Evolutionary conservation across 176 grass and related monocot species (phyloP), one percentile per base, ranked within the genome.

Genomic region (Bothriochloa decipiens): DNA sequence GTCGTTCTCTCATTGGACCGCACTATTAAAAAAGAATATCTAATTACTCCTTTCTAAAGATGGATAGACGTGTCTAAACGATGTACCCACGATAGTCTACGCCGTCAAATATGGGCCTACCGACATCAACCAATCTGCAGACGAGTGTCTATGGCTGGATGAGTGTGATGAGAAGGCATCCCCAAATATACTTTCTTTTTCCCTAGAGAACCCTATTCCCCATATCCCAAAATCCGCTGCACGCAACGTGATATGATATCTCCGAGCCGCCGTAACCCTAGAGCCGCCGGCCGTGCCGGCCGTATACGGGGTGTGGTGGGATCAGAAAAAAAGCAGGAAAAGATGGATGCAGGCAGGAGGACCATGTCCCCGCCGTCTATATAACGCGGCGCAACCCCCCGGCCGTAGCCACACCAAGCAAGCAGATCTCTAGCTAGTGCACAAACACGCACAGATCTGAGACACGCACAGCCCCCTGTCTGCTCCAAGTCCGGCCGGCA

Each of bases 371-470:
- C 13, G 15, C 22, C 3, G 68, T 84, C 76, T 76, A 89, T 89
- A 89, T 61, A 89, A 85, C 11, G 49, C 28, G 28, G 82, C 18
- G 10, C 11, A 50, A 28, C 25, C 81, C 64, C 68, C 15, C 28
- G 7, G 16, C 68, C 49, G 43, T 66, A 49, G 60, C 20, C 67
- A 67, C 68, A 79, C 57, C 58, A 70, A 35, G 29, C 68, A 71
- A 73, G 18, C 33, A 74, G 57, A 79, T 88, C 74, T 72, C 53
- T 17, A 45, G 29, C 13, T n/a, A 8, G 18, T 17, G 2, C 52
- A 18, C 25, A 36, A 23, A 69, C 61, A 42, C 27, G 36, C 17
- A 82, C 10, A 85, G 82, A 89, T 85, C 77, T 89, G 70, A 84
- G 62, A 8, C 57, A 61, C 46, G 1, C 61, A n/a, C n/a, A 22